Evolutionary conservation across 768 basidiomycete genomes (phyloP).

Genomic region (Rhodosporidiobolus sp.): DNA sequence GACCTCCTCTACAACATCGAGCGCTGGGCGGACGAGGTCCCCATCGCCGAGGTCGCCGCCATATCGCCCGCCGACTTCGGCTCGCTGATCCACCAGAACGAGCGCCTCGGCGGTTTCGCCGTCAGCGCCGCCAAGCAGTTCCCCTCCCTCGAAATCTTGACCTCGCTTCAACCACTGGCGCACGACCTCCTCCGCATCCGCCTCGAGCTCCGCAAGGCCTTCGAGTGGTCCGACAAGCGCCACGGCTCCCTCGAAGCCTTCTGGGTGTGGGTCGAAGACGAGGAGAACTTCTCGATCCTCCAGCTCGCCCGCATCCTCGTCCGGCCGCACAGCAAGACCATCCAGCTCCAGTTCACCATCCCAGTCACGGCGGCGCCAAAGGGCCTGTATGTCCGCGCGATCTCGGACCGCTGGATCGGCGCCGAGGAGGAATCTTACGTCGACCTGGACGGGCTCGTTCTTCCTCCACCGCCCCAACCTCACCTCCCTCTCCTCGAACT

Average conservation of each 20-base stretch:
- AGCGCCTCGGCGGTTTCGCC: conserved; percentile 73
- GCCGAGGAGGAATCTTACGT: conserved; percentile 72
- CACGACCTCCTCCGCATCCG: conserved; percentile 76
- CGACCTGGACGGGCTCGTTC: conserved; percentile 64
- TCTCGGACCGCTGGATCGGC: conserved; percentile 91
- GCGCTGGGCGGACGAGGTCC: conserved; percentile 75
- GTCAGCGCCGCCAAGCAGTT: conserved; percentile 77
- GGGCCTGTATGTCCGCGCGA: conserved; percentile 68
- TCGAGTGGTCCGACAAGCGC: conserved; percentile 72
- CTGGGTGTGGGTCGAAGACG: conserved; percentile 93
- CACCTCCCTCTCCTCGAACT: conserved; percentile 51
- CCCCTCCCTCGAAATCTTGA: conserved; percentile 65
- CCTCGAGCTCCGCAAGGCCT: conserved; percentile 62
- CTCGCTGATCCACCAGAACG: conserved; percentile 77
- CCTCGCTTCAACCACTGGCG: conserved; percentile 74
- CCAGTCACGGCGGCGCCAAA: conserved; percentile 65
- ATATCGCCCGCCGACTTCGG: conserved; percentile 70
- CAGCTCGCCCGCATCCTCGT: conserved; percentile 73
- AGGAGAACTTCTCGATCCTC: conserved; percentile 72
- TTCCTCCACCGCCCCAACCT: conserved; percentile 57
- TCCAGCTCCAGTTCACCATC: conserved; percentile 76
- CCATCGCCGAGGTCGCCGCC: conserved; percentile 66
- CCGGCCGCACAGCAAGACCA: conserved; percentile 59
- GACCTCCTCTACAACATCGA: conserved; percentile 76
- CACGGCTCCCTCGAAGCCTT: conserved; percentile 81